phyloP scores from a whole-genome alignment of 768 basidiomycete genomes.

The Galerina sulciceps region DNA sequence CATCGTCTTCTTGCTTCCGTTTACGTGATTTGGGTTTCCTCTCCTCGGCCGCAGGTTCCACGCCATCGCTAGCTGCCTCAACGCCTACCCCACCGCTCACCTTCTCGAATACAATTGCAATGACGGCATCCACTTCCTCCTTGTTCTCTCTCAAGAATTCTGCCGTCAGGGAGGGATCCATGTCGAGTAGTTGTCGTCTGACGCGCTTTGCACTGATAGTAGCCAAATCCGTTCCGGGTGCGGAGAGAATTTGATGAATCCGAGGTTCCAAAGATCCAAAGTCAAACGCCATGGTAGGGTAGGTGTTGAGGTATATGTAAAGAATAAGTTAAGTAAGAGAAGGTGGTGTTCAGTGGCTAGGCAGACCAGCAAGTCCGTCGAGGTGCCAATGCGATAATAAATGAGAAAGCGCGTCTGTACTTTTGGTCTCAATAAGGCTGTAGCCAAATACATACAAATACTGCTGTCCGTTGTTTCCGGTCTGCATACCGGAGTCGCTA shows the following conservation, averaged over 20 bases:
- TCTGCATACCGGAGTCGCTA: not conserved
- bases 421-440: constrained; percentile 8
- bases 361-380: constrained; percentile 11
- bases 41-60: constrained; percentile 24
- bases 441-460: constrained; percentile 16
- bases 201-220: constrained; percentile 91
- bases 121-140: constrained; percentile 68
- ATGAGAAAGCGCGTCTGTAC: constrained; percentile 11
- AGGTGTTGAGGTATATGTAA: constrained; percentile 21
- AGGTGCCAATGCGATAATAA: constrained; percentile 13
- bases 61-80: constrained; percentile 32
- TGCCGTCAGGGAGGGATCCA: constrained; percentile 55
- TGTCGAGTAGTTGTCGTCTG: constrained; percentile 68
- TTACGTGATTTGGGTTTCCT: constrained; percentile 34
- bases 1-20: constrained; percentile 40
- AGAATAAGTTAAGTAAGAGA: constrained; percentile 25
- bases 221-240: constrained; percentile 75
- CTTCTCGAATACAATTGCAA: constrained; percentile 64
- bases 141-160: constrained; percentile 72
- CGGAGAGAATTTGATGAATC: constrained; percentile 72
- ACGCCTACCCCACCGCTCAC: constrained; percentile 47
- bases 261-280: constrained; percentile 58
- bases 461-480: not conserved
- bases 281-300: constrained; percentile 52
- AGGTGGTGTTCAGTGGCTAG: constrained; percentile 4